Percentiles rank a stretch among this genome's conserved stretches.
Evolutionary conservation across 805 yeast species (phyloP).

Genomic region (Ogataea populi-albae): DNA sequence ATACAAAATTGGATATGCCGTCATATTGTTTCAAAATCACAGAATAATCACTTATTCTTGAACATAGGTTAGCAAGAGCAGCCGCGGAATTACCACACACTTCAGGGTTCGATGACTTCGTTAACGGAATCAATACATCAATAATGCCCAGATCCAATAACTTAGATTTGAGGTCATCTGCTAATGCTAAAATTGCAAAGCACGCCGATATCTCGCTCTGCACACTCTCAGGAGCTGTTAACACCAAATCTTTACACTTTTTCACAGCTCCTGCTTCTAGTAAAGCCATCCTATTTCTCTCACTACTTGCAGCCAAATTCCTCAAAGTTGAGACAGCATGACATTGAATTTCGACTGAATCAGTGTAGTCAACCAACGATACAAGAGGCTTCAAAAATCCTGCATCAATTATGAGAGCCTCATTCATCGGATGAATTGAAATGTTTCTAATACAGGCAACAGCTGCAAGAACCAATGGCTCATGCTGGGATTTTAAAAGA

Average conservation of each 20-base stretch:
- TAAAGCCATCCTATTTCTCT: constrained; percentile 85
- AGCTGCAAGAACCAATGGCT: constrained; percentile 90
- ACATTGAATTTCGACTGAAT: constrained; percentile 95
- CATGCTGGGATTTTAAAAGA: constrained; percentile 82
- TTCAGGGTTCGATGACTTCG: constrained; percentile 83
- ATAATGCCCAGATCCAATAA: constrained; percentile 80
- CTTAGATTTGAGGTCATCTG: constrained; percentile 88
- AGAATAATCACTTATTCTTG: constrained; percentile 81
- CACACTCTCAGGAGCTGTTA: constrained; percentile 83
- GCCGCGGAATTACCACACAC: constrained; percentile 99
- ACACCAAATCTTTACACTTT: constrained; percentile 83
- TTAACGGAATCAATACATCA: constrained; percentile 87
- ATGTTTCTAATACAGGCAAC: constrained; percentile 98
- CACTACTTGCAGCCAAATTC: constrained; percentile 93
- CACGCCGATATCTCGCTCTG: constrained; percentile 97
- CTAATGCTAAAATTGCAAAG: constrained; percentile 92
- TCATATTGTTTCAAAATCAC: constrained; percentile 83
- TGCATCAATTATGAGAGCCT: constrained; percentile 92
- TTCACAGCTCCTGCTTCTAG: constrained; percentile 94
- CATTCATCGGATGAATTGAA: constrained; percentile 94
- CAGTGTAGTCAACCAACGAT: constrained; percentile 74
- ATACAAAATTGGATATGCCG: constrained; percentile 82
- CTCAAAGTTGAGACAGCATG: constrained; percentile 96
- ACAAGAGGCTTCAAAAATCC: constrained; percentile 94
- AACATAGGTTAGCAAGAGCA: constrained; percentile 92